Evolutionary conservation across 345 rosid species (phyloP).

Genomic region (Moricandia moricandioides): DNA sequence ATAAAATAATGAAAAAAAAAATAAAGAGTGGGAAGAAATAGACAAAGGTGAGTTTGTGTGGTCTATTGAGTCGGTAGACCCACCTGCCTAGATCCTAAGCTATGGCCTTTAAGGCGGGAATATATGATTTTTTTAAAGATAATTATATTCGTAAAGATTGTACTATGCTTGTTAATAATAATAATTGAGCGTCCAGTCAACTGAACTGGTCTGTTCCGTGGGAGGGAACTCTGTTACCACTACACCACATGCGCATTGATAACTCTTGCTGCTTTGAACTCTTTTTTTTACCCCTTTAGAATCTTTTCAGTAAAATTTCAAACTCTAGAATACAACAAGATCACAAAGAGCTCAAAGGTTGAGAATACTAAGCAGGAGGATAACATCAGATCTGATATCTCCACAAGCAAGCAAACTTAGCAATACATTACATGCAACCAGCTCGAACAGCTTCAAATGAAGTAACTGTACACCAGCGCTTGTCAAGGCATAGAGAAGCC

Average conservation of each 20-base stretch:
- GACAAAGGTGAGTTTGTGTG: conserved; percentile 29
- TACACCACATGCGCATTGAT: conserved; percentile 40
- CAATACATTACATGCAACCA: too few species aligned
- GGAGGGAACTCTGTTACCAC: conserved; percentile 84
- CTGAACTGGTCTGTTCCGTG: conserved; percentile 50
- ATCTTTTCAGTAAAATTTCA: too few species aligned
- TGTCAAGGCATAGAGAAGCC: too few species aligned
- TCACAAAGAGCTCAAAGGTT: too few species aligned
- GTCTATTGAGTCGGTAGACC: not conserved
- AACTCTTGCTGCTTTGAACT: not conserved
- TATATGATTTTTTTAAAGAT: not conserved
- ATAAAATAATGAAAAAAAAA: not conserved
- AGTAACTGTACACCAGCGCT: too few species aligned
- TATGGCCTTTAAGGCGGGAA: conserved; percentile 34
- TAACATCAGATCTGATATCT: too few species aligned
- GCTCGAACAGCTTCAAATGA: too few species aligned
- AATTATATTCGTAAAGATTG: not conserved
- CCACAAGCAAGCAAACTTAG: too few species aligned
- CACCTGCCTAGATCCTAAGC: conserved; percentile 12
- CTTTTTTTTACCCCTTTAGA: too few species aligned
- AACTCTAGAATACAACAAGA: too few species aligned
- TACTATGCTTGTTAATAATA: not conserved
- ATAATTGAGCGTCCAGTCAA: not conserved
- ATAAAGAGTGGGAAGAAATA: conserved; percentile 11
- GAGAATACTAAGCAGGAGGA: too few species aligned